Base-by-base conservation (phyloP, 352 stramenopile species). In the Poterioochromonas sp. region DNA sequence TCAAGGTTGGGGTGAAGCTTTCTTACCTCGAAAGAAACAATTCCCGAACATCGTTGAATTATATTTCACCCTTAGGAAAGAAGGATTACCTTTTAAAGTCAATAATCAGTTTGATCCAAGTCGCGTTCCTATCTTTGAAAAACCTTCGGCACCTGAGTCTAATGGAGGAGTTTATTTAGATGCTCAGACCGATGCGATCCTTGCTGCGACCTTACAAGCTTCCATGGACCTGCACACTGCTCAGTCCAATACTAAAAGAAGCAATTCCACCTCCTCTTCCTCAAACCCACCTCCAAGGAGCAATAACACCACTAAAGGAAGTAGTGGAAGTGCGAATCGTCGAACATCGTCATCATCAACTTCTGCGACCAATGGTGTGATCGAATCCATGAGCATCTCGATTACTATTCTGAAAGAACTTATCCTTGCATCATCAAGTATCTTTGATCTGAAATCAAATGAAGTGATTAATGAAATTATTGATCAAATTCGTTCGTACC, bases 1-100 rank as follows among this genome's bases (percentile, higher is more conserved):
- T 22, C 63, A 73, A 73, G 40, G 29, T 11, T 73, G 63, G 63
- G 63, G 63, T 20, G 63, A 73, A 49, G 63, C 63, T 29, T 73
- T 73, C n/a, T 29, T 73, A 5, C 63, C 63, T 29, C 22, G n/a
- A n/a, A n/a, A 5, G 5, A 73, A 47, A 29, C 29, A 47, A 29
- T 73, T 41, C 40, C 63, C 63, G 2, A 40, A 47, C 32, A 73
- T 73, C 32, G 29, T 47, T 32, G 37, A 73, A 29, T 32, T 73
- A 5, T 73, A 73, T 29, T 32, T 47, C 63, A 3, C 11, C 5
- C 40, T 73, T 8, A 8, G 63, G 2, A 73, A 44, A 51, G 63
- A 51, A 32, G 63, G 63, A n/a, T 44, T 73, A 32, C 29, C 29
- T 34, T 73, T 73, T 32, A 8, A 29, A 73, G 34, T 32, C 5